Evolutionary conservation across 495 filamentous ascomycete genomes (phyloP), one percentile per base, ranked within the genome.

Genomic region (Alectoria sarmentosa): DNA sequence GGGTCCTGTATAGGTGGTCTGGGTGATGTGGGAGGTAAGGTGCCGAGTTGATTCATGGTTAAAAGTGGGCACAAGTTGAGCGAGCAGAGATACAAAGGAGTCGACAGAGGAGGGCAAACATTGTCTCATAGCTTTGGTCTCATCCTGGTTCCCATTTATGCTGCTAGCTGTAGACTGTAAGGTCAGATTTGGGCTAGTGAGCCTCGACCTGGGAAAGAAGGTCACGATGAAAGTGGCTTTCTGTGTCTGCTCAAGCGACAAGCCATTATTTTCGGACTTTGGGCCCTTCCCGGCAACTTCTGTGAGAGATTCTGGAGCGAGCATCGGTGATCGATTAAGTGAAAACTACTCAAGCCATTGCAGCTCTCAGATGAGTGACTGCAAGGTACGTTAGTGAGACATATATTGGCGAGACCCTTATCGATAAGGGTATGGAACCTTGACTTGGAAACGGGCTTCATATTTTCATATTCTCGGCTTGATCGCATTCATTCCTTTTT

Each of bases 131-230:
- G 15, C 17, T n/a, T 55, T 13, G 4, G 30, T 55, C 17, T 21
- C 52, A 55, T 32, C 17, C 23, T 34, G 52, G 52, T 55, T 5
- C 15, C 14, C 5, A 34, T 55, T n/a, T 6, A 7, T 10, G 30
- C 15, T 34, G 21, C 7, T 55, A 32, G 52, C 6, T 55, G 52
- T 37, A 42, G 49, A 38, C 11, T 42, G 42, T 58, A 55, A 39
- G 21, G 44, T 28, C 3, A 36, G 3, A 21, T 15, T 37, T 23
- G 28, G 41, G 4, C 36, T 26, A 30, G 54, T 58, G 36, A 26
- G 52, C 48, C 58, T 41, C 32, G 63, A 36, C 54, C 59, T 68
- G 41, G 58, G 52, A 42, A 65, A 68, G 44, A 62, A 54, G 28
- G 66, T 68, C 37, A 62, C 64, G 42, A 64, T 55, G 37, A 65